A percentile compares a stretch with the other conserved stretches of the same genome.
Evolutionary conservation across 257 asterid species (phyloP).

Genomic region (Ilex asprella): DNA sequence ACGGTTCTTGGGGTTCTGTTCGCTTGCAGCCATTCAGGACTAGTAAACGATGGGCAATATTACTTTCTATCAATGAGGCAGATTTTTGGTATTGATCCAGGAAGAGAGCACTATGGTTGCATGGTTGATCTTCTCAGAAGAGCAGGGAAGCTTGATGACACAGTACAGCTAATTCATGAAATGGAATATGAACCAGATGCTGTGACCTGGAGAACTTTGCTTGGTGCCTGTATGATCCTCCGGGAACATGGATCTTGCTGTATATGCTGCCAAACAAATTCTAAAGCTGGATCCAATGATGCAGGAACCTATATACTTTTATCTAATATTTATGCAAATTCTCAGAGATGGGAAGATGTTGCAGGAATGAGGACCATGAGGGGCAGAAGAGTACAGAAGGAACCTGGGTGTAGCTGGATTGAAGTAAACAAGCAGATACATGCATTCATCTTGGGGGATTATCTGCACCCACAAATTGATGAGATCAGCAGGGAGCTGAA

Average conservation of each 20-base stretch:
- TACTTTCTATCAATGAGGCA: conserved; percentile 63
- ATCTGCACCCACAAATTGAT: conserved; percentile 52
- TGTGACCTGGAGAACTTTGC: conserved; percentile 83
- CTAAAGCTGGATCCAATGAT: conserved; percentile 61
- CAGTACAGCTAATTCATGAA: conserved; percentile 47
- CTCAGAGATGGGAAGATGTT: conserved; percentile 72
- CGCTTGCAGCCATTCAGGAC: conserved; percentile 93
- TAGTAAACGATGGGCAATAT: conserved; percentile 54
- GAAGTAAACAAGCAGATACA: conserved; percentile 67
- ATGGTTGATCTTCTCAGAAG: conserved; percentile 92
- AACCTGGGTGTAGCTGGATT: conserved; percentile 97
- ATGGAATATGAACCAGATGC: conserved; percentile 79
- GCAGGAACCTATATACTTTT: conserved; percentile 66
- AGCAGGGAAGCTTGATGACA: conserved; percentile 80
- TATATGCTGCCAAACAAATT: conserved; percentile 68
- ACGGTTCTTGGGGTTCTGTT: conserved; percentile 77
- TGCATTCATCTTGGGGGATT: conserved; percentile 70
- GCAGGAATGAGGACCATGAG: conserved; percentile 49
- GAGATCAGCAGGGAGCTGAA: conserved; percentile 46
- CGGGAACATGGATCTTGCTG: conserved; percentile 72
- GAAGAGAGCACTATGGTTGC: conserved; percentile 84
- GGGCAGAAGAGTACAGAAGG: conserved; percentile 65
- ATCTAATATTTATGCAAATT: conserved; percentile 74
- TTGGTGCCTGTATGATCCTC: conserved; percentile 83
- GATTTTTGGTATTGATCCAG: conserved; percentile 66